Percentiles rank a stretch among this genome's conserved stretches.
These are phyloP conservation scores for Hemerocallis citrina DNA, from an alignment of 106 monocot genomes.

Conservation along the genomic window DNA sequence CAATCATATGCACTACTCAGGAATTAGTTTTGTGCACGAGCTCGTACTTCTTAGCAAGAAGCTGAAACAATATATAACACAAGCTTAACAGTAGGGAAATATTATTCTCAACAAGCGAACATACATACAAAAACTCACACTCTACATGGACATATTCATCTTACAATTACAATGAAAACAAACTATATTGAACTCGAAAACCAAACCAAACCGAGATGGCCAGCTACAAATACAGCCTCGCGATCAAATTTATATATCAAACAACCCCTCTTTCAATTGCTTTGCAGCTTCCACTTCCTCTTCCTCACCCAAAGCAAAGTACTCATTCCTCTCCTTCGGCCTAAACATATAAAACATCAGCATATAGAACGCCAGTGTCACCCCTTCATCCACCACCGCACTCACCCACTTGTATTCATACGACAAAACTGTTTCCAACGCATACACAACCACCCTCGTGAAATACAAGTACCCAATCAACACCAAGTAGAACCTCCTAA, in stretches of 20 bases:
- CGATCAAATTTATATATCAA: conserved; percentile 37
- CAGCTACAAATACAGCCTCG: too few relatives aligned
- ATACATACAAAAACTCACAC: too few relatives aligned
- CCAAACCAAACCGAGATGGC: too few relatives aligned
- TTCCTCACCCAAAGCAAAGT: conserved; percentile 45
- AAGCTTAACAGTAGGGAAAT: too few relatives aligned
- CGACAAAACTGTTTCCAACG: conserved; percentile 33
- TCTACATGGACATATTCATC: too few relatives aligned
- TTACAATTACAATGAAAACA: too few relatives aligned
- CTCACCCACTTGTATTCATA: conserved; percentile 61
- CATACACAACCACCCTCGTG: conserved; percentile 63
- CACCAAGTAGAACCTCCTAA: conserved; percentile 54
- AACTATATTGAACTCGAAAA: too few relatives aligned
- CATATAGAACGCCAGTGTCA: conserved; percentile 36
- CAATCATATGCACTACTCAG: too few relatives aligned
- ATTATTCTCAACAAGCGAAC: too few relatives aligned
- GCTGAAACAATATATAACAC: too few relatives aligned
- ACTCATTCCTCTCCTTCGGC: conserved; percentile 52
- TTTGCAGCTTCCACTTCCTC: conserved; percentile 50
- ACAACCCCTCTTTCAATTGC: conserved; percentile 38
- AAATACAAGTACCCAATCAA: conserved; percentile 73
- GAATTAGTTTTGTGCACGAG: too few relatives aligned
- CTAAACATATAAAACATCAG: conserved; percentile 62
- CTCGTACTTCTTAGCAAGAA: too few relatives aligned
- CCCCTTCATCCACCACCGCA: conserved; percentile 34